Evolutionary conservation across 2,329 filamentous ascomycete genomes (phyloP).

Genomic region (Bipolaris victoriae): DNA sequence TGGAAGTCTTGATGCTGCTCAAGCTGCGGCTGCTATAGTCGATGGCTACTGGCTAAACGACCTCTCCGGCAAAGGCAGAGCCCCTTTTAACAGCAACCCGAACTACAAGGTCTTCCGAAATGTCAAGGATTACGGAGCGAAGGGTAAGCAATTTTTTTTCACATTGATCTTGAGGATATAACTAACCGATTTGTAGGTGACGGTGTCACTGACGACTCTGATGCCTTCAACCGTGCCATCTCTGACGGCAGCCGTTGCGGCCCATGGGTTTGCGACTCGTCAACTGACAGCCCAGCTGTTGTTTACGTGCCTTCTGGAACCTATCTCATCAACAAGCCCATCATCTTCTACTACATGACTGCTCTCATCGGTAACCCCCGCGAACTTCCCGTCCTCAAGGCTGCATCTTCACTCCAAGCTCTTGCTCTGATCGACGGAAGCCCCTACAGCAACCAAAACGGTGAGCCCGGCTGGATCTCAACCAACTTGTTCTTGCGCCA

Average conservation of each 20-base stretch:
- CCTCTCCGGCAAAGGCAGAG: slow-evolving; percentile 52
- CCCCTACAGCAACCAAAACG: slow-evolving; percentile 52
- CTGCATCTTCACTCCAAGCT: slow-evolving; percentile 58
- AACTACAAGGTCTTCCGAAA: slow-evolving; percentile 54
- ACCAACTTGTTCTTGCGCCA: slow-evolving; percentile 70
- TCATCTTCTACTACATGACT: slow-evolving; percentile 69
- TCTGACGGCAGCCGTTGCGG: slow-evolving; percentile 52
- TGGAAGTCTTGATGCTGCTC: slow-evolving; percentile 3
- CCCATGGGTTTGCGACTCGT: slow-evolving; percentile 52
- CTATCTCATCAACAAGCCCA: slow-evolving; percentile 58
- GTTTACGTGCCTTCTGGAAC: slow-evolving; percentile 66
- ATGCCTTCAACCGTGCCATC: slow-evolving; percentile 61
- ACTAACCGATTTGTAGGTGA: slow-evolving; percentile 39
- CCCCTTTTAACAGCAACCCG: slow-evolving; percentile 47
- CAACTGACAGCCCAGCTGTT: slow-evolving; percentile 61
- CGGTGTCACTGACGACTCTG: slow-evolving; percentile 56
- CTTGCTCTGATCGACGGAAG: slow-evolving; percentile 66
- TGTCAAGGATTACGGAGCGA: slow-evolving; percentile 54
- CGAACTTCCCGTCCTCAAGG: slow-evolving; percentile 62
- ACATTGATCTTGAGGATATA: background rate
- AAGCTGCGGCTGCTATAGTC: slow-evolving; percentile 9
- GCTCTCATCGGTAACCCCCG: slow-evolving; percentile 67
- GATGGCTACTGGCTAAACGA: slow-evolving; percentile 52
- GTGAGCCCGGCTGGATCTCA: slow-evolving; percentile 53
- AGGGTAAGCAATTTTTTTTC: slow-evolving; percentile 33